phyloP scores from a whole-genome alignment of 495 filamentous ascomycete species.

The Bacidia rubella region DNA sequence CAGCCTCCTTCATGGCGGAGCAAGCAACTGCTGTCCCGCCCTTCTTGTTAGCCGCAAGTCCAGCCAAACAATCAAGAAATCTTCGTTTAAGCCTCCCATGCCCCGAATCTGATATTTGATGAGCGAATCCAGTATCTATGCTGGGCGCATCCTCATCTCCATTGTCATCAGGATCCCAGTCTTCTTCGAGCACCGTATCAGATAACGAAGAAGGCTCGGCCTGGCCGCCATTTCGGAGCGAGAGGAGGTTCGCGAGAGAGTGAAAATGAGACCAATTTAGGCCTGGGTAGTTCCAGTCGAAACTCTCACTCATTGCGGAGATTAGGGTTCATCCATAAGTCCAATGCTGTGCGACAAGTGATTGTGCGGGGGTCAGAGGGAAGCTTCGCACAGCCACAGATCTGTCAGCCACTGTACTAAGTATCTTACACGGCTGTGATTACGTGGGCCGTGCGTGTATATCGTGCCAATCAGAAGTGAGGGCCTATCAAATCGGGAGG shows the following conservation, averaged over 20 bases:
- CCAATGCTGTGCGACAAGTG: conserved; percentile 8
- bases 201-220: conserved; percentile 20
- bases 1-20: conserved; percentile 18
- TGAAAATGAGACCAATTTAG: conserved; percentile 21
- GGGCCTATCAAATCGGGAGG: too few relatives aligned
- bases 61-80: conserved; percentile 23
- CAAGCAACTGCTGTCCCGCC: conserved; percentile 21
- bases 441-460: conserved; percentile 6
- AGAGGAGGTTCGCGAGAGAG: conserved; percentile 22
- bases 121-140: conserved; percentile 19
- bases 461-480: too few relatives aligned
- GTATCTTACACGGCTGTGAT: conserved; percentile 7
- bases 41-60: conserved; percentile 23
- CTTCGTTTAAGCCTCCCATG: conserved; percentile 21
- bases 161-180: conserved; percentile 16
- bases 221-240: conserved; percentile 23
- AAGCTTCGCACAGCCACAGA: conserved; percentile 11
- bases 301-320: conserved; percentile 21
- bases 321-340: conserved; percentile 12
- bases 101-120: conserved; percentile 23
- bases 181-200: conserved; percentile 20
- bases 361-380: conserved; percentile 3
- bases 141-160: conserved; percentile 17
- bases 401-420: conserved; percentile 8
- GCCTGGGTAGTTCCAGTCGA: conserved; percentile 22